Conservation (phyloP, 441 rosid genomes). For the Gossypium aridum region DNA sequence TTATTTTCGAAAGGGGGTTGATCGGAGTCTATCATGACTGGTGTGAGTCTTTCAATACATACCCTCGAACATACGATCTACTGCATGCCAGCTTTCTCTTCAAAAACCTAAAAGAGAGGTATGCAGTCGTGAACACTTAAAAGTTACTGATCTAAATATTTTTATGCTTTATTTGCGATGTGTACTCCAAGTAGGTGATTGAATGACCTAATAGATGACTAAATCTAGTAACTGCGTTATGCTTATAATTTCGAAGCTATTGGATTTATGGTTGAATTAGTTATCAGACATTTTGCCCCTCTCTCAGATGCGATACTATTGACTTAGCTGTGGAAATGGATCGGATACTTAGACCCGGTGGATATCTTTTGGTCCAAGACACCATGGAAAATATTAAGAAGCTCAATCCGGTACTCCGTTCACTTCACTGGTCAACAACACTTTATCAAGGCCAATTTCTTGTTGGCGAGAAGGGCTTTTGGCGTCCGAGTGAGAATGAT, state of each 20-base stretch:
- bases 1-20: conserved; percentile 74
- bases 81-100: conserved; percentile 71
- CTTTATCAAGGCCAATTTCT: conserved; percentile 57
- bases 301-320: conserved; percentile 48
- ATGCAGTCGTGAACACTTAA: not conserved
- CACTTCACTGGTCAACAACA: conserved; percentile 66
- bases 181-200: not conserved
- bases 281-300: not conserved
- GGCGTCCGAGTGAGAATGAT: conserved; percentile 52
- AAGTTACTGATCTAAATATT: not conserved
- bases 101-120: conserved; percentile 48
- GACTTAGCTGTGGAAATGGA: conserved; percentile 68
- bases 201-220: too few species aligned
- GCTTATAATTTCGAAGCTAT: not conserved
- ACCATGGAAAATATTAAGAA: conserved; percentile 44
- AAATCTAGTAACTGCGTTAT: not conserved
- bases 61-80: conserved; percentile 80
- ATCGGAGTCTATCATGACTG: conserved; percentile 84
- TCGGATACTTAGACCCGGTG: conserved; percentile 74
- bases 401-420: conserved; percentile 38
- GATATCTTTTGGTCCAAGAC: conserved; percentile 71
- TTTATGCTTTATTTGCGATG: not conserved
- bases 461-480: conserved; percentile 60
- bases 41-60: conserved; percentile 81
- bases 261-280: not conserved